Conservation (phyloP, 208 protist species). For the Leishmania guyanensis region DNA sequence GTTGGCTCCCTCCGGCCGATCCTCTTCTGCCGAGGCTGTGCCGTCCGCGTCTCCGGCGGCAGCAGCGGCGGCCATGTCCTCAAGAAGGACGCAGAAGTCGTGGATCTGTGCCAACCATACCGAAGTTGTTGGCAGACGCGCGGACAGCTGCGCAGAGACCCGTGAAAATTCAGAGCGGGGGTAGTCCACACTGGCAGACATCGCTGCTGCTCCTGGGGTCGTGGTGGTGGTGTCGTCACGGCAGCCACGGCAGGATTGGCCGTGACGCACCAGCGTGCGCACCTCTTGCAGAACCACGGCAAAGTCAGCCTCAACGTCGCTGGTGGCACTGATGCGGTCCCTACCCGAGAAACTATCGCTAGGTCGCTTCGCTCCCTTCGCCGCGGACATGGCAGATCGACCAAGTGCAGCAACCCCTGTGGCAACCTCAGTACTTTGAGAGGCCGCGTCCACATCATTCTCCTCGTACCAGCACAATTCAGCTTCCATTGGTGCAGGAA, state of each 20-base stretch:
- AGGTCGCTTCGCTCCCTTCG: background rate
- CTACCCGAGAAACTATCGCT: background rate
- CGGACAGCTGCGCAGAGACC: background rate
- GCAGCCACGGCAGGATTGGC: conserved; percentile 1
- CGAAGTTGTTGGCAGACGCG: conserved; percentile 14
- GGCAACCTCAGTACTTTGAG: background rate
- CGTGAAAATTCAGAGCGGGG: background rate
- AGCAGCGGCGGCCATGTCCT: conserved; percentile 12
- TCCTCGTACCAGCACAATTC: conserved; percentile 22
- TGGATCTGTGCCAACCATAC: conserved; percentile 24
- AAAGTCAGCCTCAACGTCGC: conserved; percentile 14
- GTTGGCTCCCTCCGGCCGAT: background rate
- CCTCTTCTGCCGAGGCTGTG: conserved; percentile 6
- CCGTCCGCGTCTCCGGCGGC: background rate
- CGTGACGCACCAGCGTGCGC: conserved; percentile 11
- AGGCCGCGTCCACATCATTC: background rate
- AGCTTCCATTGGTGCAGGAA: conserved; percentile 23
- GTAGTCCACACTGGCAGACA: background rate
- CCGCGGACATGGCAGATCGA: background rate
- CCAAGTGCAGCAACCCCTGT: background rate
- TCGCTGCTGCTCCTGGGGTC: background rate
- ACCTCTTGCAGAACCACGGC: conserved; percentile 26
- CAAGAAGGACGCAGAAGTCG: conserved; percentile 25
- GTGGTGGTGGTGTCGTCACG: background rate
- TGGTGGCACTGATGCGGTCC: no score